phyloP scores from a whole-genome alignment of 257 asterid species.

The Solanum tacnaense region DNA sequence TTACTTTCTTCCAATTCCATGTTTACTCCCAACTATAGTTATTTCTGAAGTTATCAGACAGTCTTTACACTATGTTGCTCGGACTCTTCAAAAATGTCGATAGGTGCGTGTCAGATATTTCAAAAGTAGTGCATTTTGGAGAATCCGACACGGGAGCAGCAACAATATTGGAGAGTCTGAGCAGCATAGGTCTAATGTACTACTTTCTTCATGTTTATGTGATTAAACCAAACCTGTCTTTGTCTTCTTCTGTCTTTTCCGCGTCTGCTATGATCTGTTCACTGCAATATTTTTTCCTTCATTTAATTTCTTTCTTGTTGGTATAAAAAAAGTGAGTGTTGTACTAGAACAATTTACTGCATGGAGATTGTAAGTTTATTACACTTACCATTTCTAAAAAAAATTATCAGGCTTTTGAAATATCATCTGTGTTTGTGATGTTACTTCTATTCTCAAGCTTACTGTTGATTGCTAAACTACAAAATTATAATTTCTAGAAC shows the following conservation, averaged over 20 bases:
- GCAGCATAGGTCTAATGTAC: neutral
- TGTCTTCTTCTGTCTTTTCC: neutral
- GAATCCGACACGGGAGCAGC: neutral
- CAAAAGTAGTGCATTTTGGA: neutral
- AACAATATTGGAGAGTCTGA: neutral
- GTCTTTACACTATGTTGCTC: neutral
- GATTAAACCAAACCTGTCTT: neutral
- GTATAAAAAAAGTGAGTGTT: neutral
- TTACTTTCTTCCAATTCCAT: neutral
- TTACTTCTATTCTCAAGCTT: neutral
- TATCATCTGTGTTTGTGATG: neutral
- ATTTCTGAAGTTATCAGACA: neutral
- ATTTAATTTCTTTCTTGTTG: neutral
- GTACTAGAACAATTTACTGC: neutral
- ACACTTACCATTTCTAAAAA: neutral
- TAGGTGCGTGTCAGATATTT: neutral
- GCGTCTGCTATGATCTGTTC: neutral
- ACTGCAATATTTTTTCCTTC: neutral
- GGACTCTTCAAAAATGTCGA: neutral
- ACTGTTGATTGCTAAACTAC: constrained; percentile 1
- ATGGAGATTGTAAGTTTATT: neutral
- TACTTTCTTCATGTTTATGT: neutral
- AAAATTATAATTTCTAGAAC: constrained; percentile 39
- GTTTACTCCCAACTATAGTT: neutral
- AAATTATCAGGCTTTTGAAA: neutral